Base-by-base conservation (phyloP, 257 asterid genomes). In the Capsicum pubescens region DNA sequence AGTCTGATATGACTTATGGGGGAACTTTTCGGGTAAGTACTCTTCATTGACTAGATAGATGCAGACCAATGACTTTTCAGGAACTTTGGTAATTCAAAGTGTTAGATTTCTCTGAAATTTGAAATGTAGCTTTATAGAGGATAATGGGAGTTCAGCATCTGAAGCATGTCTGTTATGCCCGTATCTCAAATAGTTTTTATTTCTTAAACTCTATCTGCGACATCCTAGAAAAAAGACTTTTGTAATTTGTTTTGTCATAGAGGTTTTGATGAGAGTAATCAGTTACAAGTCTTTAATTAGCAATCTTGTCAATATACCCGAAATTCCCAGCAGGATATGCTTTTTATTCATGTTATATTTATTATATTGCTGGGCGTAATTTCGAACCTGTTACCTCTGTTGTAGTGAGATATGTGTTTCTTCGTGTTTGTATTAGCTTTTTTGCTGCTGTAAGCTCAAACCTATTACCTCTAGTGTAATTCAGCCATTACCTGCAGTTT, bases 61-160 rank as follows among this genome's bases (percentile, higher is more conserved):
- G 19, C 42, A 48, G 35, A 3, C n/a, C 44, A 72, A 19, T 48
- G 80, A 19, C 42, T 19, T 72, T 55, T 12, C 44, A 72, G 5
- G 59, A 71, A 72, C 42, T 72, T 72, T 48, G 57, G 59, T 6
- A 19, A 13, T 46, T 72, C 80, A 72, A 72, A 72, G n/a, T 72
- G 80, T 48, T 48, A n/a, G 58, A 72, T 72, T 42, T 46, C 42
- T 46, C 59, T 48, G 39, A 72, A 72, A 48, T 48, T 7, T 72
- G 59, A 72, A n/a, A 72, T 46, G 80, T 19, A 72, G 56, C 44
- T 74, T 50, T 12, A 46, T 9, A 50, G 60, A 72, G 80, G 4
- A 48, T 14, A 72, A 21, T 52, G n/a, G 60, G n/a, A 12, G 46
- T 13, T 66, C 72, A 66, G 19, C 48, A 35, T 64, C 70, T 21